Base-by-base conservation (phyloP, 441 rosid species). In the Aquilaria agallochum region DNA sequence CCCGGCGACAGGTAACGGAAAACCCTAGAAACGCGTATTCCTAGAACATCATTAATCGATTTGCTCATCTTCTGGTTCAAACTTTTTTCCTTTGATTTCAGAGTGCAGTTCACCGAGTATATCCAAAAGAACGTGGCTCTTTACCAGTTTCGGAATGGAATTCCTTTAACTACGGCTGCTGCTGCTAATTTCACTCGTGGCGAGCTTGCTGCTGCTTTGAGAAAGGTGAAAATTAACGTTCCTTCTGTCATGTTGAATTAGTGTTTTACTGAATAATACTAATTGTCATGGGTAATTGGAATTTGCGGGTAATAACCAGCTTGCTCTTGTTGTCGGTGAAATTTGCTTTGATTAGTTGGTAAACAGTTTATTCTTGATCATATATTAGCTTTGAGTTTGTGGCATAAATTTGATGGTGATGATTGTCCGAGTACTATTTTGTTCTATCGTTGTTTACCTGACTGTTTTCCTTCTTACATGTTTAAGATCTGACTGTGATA, bases 121-220 rank as follows among this genome's bases (percentile, higher is more conserved):
- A 81, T 94, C 34, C 96, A 94, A 85, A 91, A 94, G 90, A 94
- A 94, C 68, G 97, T 94, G 72, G 77, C 94, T 13, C 60, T 94
- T 68, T 87, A 94, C 70, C 96, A 94, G 75, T 94, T 87, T 66
- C 83, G 96, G 0, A 94, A 94, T 15, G 96, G 99, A 27, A 89
- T 94, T 68, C 96, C 99, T 12, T 79, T 94, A 78, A 89, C 96
- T 2, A 87, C 97, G 1, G 80, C 90, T 0, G 97, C 98, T 4
- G 93, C 95, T 0, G 97, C 98, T 0, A 87, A 89, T 60, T 94
- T 89, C 66, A 90, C 94, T 15, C 90, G 96, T 5, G 92, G 96
- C 44, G 99, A 91, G 82, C 96, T 94, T 15, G 96, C 99, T 36
- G 78, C 99, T 31, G 97, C 99, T 50, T 74, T 89, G 80, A 81